Base-by-base conservation (phyloP, 164 flowering plant species). In the Piper betle region DNA sequence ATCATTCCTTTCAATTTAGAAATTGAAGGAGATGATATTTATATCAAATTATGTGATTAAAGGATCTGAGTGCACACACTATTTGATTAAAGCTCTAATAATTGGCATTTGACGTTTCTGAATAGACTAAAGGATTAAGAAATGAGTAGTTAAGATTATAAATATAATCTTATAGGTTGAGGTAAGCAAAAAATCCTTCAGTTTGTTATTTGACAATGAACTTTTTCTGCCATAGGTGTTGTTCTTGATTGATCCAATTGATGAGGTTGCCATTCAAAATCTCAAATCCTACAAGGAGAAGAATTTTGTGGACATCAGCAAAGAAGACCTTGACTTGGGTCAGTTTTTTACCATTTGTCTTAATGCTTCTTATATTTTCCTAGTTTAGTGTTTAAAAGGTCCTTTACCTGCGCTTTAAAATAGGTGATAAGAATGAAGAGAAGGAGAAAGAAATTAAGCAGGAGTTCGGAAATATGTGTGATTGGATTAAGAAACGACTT, bases 291-390 rank as follows among this genome's bases (percentile, higher is more conserved):
- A 88, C 79, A 83, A 86, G 80, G 97, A 90, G 52, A 90, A 93
- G 80, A 78, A 86, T 53, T 93, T 93, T 68, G 82, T 93, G 58
- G 99, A 93, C 72, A 83, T 88, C 65, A 90, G 89, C 89, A 89
- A 89, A 82, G 96, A 89, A 70, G 96, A 89, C 73, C 69, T 92
- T 68, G 91, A 89, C 11, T 48, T 59, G 72, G 98, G 98, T 92
- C 53, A 52, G 67, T 57, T 48, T 17, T 46, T 16, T 2, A 8
- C 33, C 42, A 37, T 16, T n/a, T n/a, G 53, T 9, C 40, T 37
- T 33, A 41, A 33, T 4, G 6, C 25, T 63, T 56, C 6, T 39
- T 18, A 6, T 38, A 0, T 37, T 48, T 19, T 55, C 15, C 2
- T 63, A 16, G 3, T 10, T 39, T 11, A 25, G 13, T n/a, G 7